phyloP scores from a whole-genome alignment of 2,329 filamentous ascomycete genomes.

The Aspergillus sp. region DNA sequence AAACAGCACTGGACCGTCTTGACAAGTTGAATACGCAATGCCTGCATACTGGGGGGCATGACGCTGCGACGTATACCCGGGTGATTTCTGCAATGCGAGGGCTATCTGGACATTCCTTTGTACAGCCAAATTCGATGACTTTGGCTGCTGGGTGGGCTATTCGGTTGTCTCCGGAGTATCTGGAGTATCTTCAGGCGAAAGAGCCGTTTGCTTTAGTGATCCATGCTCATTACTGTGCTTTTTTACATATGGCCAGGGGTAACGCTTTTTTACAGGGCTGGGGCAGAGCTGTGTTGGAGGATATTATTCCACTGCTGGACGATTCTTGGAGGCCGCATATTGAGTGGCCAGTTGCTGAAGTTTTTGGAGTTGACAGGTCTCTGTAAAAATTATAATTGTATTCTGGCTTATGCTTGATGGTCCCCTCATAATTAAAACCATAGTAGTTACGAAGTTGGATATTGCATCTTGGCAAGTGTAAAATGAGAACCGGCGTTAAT shows the following conservation, averaged over 20 bases:
- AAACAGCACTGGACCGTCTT: not conserved
- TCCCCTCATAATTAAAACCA: not conserved
- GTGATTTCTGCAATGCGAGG: constrained; percentile 11
- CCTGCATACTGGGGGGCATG: not conserved
- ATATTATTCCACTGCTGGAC: constrained; percentile 15
- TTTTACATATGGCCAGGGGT: constrained; percentile 16
- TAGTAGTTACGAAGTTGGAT: too few species aligned
- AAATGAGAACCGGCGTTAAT: too few species aligned
- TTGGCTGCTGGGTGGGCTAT: constrained; percentile 24
- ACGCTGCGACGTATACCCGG: not conserved
- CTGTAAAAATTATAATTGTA: too few species aligned
- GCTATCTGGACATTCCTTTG: constrained; percentile 13
- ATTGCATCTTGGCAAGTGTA: too few species aligned
- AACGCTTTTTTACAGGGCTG: constrained; percentile 22
- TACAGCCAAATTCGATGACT: constrained; percentile 20
- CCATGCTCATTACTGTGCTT: constrained; percentile 23
- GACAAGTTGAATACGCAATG: not conserved
- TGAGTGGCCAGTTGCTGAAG: constrained; percentile 17
- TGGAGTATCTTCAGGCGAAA: constrained; percentile 12
- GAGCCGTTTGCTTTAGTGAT: constrained; percentile 22
- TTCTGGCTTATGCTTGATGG: not conserved
- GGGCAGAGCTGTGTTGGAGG: constrained; percentile 16
- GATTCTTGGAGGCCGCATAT: constrained; percentile 19
- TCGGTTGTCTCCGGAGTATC: constrained; percentile 8
- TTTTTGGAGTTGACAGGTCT: not conserved